Percentiles rank a stretch among this genome's conserved stretches.
Evolutionary conservation across 495 filamentous ascomycete species (phyloP).

Genomic region (Penicillium canescens): DNA sequence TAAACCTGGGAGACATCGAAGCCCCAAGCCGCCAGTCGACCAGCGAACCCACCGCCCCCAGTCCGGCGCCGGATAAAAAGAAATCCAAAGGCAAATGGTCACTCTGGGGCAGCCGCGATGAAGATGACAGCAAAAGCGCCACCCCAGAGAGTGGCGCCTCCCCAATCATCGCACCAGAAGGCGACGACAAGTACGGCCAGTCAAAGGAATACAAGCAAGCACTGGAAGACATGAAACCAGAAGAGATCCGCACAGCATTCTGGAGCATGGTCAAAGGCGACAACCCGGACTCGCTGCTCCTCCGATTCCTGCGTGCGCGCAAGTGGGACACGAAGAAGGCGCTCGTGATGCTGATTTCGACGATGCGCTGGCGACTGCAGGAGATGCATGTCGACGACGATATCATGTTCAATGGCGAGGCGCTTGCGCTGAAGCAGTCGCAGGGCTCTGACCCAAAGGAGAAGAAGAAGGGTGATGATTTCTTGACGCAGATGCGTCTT

Average conservation of each 20-base stretch:
- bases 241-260: constrained; percentile 76
- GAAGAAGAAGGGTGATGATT: constrained; percentile 74
- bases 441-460: constrained; percentile 53
- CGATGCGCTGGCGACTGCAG: constrained; percentile 83
- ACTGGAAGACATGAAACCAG: constrained; percentile 70
- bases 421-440: constrained; percentile 58
- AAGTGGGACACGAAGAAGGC: constrained; percentile 97
- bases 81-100: constrained; percentile 61
- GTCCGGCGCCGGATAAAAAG: constrained; percentile 51
- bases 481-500: constrained; percentile 79
- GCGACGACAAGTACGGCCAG: constrained; percentile 91
- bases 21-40: constrained; percentile 7
- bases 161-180: constrained; percentile 47
- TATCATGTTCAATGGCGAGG: constrained; percentile 80
- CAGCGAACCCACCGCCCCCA: constrained; percentile 22
- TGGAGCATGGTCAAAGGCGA: constrained; percentile 98
- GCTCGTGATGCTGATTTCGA: constrained; percentile 89
- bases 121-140: constrained; percentile 43
- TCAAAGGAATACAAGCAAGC: constrained; percentile 83
- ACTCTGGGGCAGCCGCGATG: constrained; percentile 59
- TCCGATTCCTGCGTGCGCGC: constrained; percentile 87
- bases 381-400: constrained; percentile 87
- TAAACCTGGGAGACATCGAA: constrained; percentile 42
- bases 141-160: constrained; percentile 35
- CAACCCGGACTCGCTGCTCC: constrained; percentile 81